Percentiles rank a stretch among this genome's conserved stretches.
These are phyloP conservation scores for Funneliformis caledonium DNA, from an alignment of 371 early-diverging fungal genomes.

Conservation along the genomic window DNA sequence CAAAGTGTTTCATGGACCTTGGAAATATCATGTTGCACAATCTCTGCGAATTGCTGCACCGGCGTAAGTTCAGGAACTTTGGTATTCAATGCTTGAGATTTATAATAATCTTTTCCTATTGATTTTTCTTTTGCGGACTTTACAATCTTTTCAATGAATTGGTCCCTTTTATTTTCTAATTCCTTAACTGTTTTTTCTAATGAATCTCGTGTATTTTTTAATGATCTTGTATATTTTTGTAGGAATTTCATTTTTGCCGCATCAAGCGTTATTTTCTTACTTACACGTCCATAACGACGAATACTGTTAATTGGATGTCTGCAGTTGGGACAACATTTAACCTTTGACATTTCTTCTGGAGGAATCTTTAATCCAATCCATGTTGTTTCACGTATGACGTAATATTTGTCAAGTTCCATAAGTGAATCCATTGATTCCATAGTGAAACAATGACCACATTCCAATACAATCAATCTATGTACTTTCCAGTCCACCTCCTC, in stretches of 20 bases:
- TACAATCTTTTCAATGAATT: constrained; percentile 17
- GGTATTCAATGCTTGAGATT: not conserved
- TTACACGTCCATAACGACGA: constrained; percentile 17
- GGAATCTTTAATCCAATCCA: constrained; percentile 38
- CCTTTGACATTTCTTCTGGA: constrained; percentile 31
- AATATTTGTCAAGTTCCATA: constrained; percentile 49
- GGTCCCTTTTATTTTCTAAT: not conserved
- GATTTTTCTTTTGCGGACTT: not conserved
- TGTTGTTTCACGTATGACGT: constrained; percentile 20
- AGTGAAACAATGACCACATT: constrained; percentile 54
- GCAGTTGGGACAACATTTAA: constrained; percentile 44
- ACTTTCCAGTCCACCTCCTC: constrained; percentile 48
- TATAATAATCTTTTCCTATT: not conserved
- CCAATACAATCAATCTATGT: constrained; percentile 49
- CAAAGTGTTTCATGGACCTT: constrained; percentile 42
- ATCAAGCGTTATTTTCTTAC: constrained; percentile 13
- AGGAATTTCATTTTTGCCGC: constrained; percentile 30
- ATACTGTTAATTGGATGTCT: constrained; percentile 16
- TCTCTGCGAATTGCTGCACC: constrained; percentile 38
- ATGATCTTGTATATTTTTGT: not conserved
- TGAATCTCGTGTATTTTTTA: not conserved
- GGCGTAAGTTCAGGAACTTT: constrained; percentile 33
- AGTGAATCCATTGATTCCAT: constrained; percentile 52
- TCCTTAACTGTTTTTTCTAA: not conserved
- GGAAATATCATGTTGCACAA: constrained; percentile 33